phyloP scores from a whole-genome alignment of 306 rosid genomes.

The Lathyrus aphaca region DNA sequence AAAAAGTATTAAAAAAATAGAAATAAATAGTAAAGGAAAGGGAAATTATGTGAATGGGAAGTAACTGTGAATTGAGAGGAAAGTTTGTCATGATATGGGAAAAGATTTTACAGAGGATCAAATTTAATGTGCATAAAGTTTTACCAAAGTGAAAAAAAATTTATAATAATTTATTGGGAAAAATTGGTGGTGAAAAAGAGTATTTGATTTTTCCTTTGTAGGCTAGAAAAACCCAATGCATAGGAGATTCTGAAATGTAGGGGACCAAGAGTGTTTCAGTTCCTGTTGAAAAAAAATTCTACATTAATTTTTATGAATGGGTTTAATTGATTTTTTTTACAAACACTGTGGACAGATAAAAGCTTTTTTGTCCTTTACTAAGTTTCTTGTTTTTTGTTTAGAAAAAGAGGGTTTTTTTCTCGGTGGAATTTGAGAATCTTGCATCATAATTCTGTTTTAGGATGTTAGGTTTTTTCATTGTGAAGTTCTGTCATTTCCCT shows the following conservation, averaged over 20 bases:
- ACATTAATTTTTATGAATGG: conserved; percentile 19
- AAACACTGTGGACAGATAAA: conserved; percentile 43
- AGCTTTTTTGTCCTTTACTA: conserved; percentile 39
- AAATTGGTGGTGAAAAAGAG: conserved; percentile 37
- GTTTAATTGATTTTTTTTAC: conserved; percentile 13
- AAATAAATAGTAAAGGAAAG: background rate
- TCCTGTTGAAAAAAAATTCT: conserved; percentile 31
- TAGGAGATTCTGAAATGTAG: conserved; percentile 40
- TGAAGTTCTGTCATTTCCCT: conserved; percentile 32
- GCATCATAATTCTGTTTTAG: conserved; percentile 25
- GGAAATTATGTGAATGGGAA: conserved; percentile 3
- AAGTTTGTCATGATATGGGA: conserved; percentile 40
- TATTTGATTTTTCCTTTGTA: conserved; percentile 33
- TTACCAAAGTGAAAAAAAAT: conserved; percentile 35
- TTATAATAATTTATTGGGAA: conserved; percentile 1
- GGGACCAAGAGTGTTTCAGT: conserved; percentile 48
- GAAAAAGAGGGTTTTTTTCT: conserved; percentile 32
- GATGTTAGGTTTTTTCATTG: conserved; percentile 18
- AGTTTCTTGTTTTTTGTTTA: conserved; percentile 28
- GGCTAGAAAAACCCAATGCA: conserved; percentile 46
- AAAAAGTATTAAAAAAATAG: background rate
- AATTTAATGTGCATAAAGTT: conserved; percentile 11
- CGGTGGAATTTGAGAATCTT: conserved; percentile 50
- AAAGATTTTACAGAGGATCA: conserved; percentile 42
- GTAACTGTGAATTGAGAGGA: conserved; percentile 38